Percentiles rank a stretch among this genome's conserved stretches.
These are phyloP conservation scores for Trypanosoma conorhini DNA, from an alignment of 208 protist species.

Conservation along the genomic window DNA sequence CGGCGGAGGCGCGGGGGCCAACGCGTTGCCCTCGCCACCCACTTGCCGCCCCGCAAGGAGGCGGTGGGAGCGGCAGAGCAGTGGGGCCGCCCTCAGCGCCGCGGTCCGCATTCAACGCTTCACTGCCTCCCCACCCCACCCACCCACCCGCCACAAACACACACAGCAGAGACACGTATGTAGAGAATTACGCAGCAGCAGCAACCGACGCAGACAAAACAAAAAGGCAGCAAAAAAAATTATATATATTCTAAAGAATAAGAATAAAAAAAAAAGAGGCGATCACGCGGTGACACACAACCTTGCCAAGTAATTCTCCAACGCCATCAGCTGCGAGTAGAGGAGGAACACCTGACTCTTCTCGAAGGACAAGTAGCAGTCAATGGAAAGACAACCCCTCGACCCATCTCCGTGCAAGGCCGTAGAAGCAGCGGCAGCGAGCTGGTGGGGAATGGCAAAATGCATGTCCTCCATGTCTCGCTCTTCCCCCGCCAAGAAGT, in stretches of 20 bases:
- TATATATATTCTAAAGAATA: too few species aligned
- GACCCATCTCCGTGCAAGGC: not conserved
- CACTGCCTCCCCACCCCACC: not conserved
- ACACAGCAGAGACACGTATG: not conserved
- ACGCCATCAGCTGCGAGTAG: constrained; percentile 45
- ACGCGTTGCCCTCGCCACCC: not conserved
- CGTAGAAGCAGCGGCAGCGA: constrained; percentile 3
- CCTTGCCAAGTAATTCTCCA: constrained; percentile 36
- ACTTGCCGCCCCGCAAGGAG: not conserved
- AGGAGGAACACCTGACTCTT: constrained; percentile 54
- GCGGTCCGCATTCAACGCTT: not conserved
- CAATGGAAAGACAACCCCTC: constrained; percentile 56
- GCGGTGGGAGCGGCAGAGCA: not conserved
- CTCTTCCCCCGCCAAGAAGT: constrained; percentile 1
- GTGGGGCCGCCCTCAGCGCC: not conserved
- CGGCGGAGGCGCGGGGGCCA: not conserved
- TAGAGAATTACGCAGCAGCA: too few species aligned
- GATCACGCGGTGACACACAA: not conserved
- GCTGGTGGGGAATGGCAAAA: constrained; percentile 25
- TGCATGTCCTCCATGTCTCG: constrained; percentile 34
- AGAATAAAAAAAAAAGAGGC: not conserved
- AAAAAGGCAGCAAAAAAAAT: not conserved
- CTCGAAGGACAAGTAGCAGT: constrained; percentile 68
- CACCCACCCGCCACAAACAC: not conserved
- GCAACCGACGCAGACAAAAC: not conserved